Percentiles rank a stretch among this genome's conserved stretches.
These are phyloP conservation scores for Trichosporon sp. DNA, from an alignment of 1,284 basidiomycete genomes.

Conservation along the genomic window DNA sequence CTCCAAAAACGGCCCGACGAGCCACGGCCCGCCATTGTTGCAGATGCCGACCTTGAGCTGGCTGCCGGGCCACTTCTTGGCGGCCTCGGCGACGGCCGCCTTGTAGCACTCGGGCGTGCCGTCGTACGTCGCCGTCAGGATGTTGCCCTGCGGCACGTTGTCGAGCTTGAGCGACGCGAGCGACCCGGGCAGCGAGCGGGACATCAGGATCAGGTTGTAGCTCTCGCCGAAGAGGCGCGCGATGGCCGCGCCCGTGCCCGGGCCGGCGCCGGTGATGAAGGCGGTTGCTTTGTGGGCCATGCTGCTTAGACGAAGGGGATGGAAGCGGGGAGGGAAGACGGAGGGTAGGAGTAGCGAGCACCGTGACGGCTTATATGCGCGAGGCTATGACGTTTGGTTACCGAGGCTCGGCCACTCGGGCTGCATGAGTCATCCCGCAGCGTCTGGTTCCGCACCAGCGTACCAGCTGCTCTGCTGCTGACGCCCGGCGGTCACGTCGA, in stretches of 20 bases:
- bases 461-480: too few relatives aligned
- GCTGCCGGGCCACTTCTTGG: slow-evolving; percentile 34
- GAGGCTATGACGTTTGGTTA: background rate
- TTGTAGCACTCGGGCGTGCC: slow-evolving; percentile 27
- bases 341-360: background rate
- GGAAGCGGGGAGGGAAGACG: background rate
- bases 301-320: background rate
- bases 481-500: too few relatives aligned
- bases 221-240: slow-evolving; percentile 38
- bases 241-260: slow-evolving; percentile 37
- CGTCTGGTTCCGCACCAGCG: background rate
- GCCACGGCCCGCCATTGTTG: slow-evolving; percentile 34
- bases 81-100: slow-evolving; percentile 30
- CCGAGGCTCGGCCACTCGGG: background rate
- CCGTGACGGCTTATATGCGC: background rate
- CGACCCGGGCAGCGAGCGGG: slow-evolving; percentile 40
- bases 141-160: slow-evolving; percentile 23
- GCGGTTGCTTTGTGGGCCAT: slow-evolving; percentile 24
- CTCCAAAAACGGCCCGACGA: slow-evolving; percentile 37
- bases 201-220: slow-evolving; percentile 44
- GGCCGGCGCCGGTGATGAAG: slow-evolving; percentile 42
- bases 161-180: slow-evolving; percentile 29
- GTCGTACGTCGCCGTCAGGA: slow-evolving; percentile 32
- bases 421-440: background rate
- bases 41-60: slow-evolving; percentile 42